Percentiles rank a stretch among this genome's conserved stretches.
phyloP scores from a whole-genome alignment of 2,329 filamentous ascomycete genomes.

The Paecilomyces dactylethromorphus region DNA sequence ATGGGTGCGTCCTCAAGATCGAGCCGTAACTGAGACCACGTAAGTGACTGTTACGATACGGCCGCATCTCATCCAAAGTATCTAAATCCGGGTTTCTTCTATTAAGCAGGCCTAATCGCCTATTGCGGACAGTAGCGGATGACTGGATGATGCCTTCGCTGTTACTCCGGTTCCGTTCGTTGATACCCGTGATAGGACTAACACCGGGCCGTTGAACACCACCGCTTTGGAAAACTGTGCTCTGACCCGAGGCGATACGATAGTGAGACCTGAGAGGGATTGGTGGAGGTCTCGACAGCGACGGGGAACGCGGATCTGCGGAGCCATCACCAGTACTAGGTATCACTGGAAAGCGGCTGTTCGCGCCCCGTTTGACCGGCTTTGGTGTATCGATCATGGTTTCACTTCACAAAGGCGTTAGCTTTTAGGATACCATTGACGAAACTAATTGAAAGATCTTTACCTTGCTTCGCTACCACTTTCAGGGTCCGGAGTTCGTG shows the following conservation, averaged over 20 bases:
- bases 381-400: conserved; percentile 71
- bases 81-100: conserved; percentile 50
- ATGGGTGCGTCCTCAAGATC: conserved; percentile 35
- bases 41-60: conserved; percentile 49
- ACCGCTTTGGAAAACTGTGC: conserved; percentile 25
- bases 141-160: conserved; percentile 54
- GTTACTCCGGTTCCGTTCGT: conserved; percentile 52
- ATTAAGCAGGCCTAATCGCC: conserved; percentile 56
- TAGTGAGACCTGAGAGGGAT: conserved; percentile 78
- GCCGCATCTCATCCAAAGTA: conserved; percentile 46
- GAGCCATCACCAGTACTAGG: conserved; percentile 50
- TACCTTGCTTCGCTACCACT: conserved; percentile 41
- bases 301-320: conserved; percentile 65
- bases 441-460: background rate
- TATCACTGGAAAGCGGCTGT: conserved; percentile 54
- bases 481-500: conserved; percentile 36
- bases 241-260: conserved; percentile 47
- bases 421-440: background rate
- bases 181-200: conserved; percentile 65
- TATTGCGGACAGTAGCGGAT: conserved; percentile 41
- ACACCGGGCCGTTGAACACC: conserved; percentile 63
- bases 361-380: conserved; percentile 51
- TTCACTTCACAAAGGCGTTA: conserved; percentile 49
- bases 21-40: conserved; percentile 54
- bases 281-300: conserved; percentile 60